Percentiles rank a stretch among this genome's conserved stretches.
These are phyloP conservation scores for Vachellia collinsii DNA, from an alignment of 306 rosid species.

Conservation along the genomic window DNA sequence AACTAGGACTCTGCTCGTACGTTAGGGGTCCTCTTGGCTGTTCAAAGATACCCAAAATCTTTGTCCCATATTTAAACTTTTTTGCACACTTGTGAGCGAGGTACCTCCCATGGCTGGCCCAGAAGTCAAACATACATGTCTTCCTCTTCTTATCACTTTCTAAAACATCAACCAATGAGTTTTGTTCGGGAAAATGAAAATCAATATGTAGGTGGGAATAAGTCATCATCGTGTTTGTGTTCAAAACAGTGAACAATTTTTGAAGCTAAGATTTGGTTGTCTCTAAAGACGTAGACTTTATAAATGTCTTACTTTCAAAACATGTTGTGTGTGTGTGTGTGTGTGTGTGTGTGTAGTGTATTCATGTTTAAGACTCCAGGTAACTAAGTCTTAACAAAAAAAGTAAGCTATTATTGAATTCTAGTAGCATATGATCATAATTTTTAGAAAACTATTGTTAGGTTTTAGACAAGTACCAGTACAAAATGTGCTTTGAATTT, in stretches of 20 bases:
- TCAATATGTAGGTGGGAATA: background rate
- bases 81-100: background rate
- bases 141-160: background rate
- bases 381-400: background rate
- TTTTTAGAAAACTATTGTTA: too few species aligned
- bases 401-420: too few species aligned
- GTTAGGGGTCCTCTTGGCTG: constrained; percentile 44
- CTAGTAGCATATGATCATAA: background rate
- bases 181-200: background rate
- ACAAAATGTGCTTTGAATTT: too few species aligned
- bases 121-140: background rate
- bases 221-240: background rate
- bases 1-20: constrained; percentile 6
- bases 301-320: too few species aligned
- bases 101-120: constrained; percentile 47
- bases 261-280: too few species aligned
- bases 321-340: too few species aligned
- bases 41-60: constrained; percentile 83
- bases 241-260: background rate
- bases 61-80: constrained; percentile 73
- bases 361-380: background rate
- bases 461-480: too few species aligned
- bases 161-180: background rate
- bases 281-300: too few species aligned
- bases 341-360: too few species aligned